These are phyloP conservation scores for Alisma plantagoaquatica DNA, from an alignment of 106 monocot genomes.

Conservation along the genomic window DNA sequence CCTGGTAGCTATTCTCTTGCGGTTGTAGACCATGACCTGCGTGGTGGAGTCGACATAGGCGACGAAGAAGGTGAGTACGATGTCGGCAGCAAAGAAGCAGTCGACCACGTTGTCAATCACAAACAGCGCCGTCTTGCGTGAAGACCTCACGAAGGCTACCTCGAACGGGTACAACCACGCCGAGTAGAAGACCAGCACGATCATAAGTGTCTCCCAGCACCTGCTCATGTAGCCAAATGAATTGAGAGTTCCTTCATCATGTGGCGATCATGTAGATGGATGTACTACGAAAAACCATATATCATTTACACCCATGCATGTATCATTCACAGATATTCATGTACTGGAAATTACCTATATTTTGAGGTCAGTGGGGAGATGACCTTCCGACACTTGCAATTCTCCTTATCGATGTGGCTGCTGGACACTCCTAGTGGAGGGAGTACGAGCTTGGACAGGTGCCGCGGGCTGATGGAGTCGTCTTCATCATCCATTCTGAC, in stretches of 20 bases:
- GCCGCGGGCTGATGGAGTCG: conserved; percentile 44
- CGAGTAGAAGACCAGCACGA: conserved; percentile 68
- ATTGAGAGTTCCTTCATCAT: no score
- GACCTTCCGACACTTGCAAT: conserved; percentile 18
- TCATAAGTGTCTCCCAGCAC: conserved; percentile 93
- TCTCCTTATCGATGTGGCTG: conserved; percentile 13
- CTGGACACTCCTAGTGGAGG: conserved; percentile 74
- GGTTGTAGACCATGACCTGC: conserved; percentile 59
- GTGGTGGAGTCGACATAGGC: conserved; percentile 72
- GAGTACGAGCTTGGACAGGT: conserved; percentile 72
- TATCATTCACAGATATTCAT: not conserved
- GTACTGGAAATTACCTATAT: conserved; percentile 33
- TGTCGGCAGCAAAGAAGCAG: conserved; percentile 71
- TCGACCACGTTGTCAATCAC: conserved; percentile 53
- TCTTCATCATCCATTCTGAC: conserved; percentile 17
- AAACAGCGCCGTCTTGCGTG: conserved; percentile 44
- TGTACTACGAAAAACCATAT: not conserved
- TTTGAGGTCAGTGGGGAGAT: conserved; percentile 63
- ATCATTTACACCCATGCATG: not conserved
- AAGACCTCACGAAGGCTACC: conserved; percentile 59
- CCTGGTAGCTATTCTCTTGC: conserved; percentile 74
- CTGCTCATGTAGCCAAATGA: no score
- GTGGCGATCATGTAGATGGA: not conserved
- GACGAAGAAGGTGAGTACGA: conserved; percentile 75
- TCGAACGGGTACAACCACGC: conserved; percentile 97